Evolutionary conservation across 2,329 filamentous ascomycete species (phyloP).

Genomic region (Fusarium haematococcum): DNA sequence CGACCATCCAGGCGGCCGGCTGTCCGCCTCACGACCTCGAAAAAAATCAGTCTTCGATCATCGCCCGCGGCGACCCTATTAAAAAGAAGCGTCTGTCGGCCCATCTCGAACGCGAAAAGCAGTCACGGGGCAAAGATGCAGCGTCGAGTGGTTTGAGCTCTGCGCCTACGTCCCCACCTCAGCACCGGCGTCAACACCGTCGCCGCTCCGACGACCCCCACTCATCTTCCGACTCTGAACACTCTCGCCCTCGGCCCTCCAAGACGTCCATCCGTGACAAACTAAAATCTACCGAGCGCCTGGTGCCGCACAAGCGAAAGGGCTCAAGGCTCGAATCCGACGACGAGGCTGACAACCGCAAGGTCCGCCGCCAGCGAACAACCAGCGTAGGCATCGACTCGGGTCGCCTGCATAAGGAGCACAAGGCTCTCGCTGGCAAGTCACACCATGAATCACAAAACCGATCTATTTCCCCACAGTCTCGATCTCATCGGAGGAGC

Average conservation of each 20-base stretch:
- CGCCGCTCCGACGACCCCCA: slow-evolving; percentile 55
- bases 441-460: slow-evolving; percentile 48
- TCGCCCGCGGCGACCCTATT: slow-evolving; percentile 48
- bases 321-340: slow-evolving; percentile 66
- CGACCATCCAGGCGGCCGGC: slow-evolving; percentile 48
- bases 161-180: slow-evolving; percentile 66
- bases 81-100: slow-evolving; percentile 64
- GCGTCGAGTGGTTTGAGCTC: slow-evolving; percentile 69
- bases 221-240: slow-evolving; percentile 68
- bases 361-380: slow-evolving; percentile 65
- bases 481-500: slow-evolving; percentile 71
- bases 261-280: slow-evolving; percentile 62
- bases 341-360: slow-evolving; percentile 66
- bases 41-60: slow-evolving; percentile 48
- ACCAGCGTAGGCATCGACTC: slow-evolving; percentile 57
- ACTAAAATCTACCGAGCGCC: slow-evolving; percentile 59
- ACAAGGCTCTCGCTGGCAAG: slow-evolving; percentile 48
- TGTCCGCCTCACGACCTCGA: slow-evolving; percentile 49
- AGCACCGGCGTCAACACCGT: slow-evolving; percentile 47
- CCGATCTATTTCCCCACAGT: slow-evolving; percentile 70
- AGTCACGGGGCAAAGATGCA: slow-evolving; percentile 58
- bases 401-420: slow-evolving; percentile 48
- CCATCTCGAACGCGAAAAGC: slow-evolving; percentile 54
- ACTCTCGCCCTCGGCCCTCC: slow-evolving; percentile 54
- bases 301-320: slow-evolving; percentile 65